Evolutionary conservation across 2,329 filamentous ascomycete genomes (phyloP).

Genomic region (Amauroascus niger): DNA sequence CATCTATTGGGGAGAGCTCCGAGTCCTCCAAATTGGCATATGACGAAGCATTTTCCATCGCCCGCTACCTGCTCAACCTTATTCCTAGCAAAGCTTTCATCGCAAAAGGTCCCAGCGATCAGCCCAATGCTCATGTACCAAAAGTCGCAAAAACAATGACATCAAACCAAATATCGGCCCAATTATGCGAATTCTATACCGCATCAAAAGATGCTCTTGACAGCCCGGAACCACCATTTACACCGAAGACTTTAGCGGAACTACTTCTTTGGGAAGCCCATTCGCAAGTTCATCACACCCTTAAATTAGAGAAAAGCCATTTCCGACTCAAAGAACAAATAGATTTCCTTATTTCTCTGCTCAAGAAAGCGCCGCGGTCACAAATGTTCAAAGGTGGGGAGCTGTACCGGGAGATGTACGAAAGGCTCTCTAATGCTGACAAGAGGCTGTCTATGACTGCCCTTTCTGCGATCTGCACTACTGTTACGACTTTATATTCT

Average conservation of each 20-base stretch:
- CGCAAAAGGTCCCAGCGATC: background rate
- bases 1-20: slow-evolving; percentile 15
- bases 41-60: slow-evolving; percentile 35
- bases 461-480: slow-evolving; percentile 39
- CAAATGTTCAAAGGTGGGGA: slow-evolving; percentile 27
- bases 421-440: slow-evolving; percentile 19
- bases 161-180: slow-evolving; percentile 45
- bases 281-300: slow-evolving; percentile 27
- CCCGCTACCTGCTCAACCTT: slow-evolving; percentile 51
- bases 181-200: slow-evolving; percentile 57
- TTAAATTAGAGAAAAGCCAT: slow-evolving; percentile 21
- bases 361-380: slow-evolving; percentile 34
- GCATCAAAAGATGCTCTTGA: slow-evolving; percentile 62
- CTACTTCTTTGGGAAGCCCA: slow-evolving; percentile 54
- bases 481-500: slow-evolving; percentile 36
- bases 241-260: slow-evolving; percentile 47
- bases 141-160: slow-evolving; percentile 14
- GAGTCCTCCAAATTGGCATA: slow-evolving; percentile 22
- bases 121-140: background rate
- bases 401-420: slow-evolving; percentile 29
- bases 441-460: slow-evolving; percentile 27
- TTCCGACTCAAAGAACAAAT: slow-evolving; percentile 49
- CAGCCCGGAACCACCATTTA: slow-evolving; percentile 50
- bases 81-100: slow-evolving; percentile 55
- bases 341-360: slow-evolving; percentile 47